Evolutionary conservation across 441 rosid genomes (phyloP).

Genomic region (Croton setiger): DNA sequence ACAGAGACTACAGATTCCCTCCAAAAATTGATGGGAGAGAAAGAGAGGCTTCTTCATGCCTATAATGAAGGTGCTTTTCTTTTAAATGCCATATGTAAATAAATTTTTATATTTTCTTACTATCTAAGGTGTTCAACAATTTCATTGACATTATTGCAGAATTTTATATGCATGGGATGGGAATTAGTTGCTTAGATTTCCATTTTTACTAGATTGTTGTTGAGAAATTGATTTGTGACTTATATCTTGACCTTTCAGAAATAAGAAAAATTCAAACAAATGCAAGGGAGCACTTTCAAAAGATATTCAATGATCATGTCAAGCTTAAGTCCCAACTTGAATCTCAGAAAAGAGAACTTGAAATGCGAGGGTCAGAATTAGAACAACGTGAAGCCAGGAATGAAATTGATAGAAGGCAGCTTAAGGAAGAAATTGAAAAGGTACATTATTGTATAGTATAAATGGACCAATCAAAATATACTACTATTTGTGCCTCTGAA

Average conservation of each 20-base stretch:
- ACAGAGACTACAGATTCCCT: constrained; percentile 47
- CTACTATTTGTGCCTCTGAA: neutral
- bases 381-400: constrained; percentile 74
- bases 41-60: constrained; percentile 64
- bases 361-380: constrained; percentile 58
- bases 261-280: constrained; percentile 65
- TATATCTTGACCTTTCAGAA: constrained; percentile 43
- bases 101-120: neutral
- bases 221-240: neutral
- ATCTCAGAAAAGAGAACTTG: constrained; percentile 70
- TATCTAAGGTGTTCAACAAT: constrained; percentile 1
- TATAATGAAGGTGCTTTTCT: constrained; percentile 66
- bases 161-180: neutral
- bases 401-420: constrained; percentile 61
- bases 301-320: constrained; percentile 76
- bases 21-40: constrained; percentile 52
- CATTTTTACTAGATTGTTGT: neutral
- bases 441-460: constrained; percentile 28
- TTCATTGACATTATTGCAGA: neutral
- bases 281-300: constrained; percentile 66
- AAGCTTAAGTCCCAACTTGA: constrained; percentile 71
- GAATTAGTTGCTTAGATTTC: neutral
- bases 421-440: constrained; percentile 67
- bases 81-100: neutral
- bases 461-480: neutral